Evolutionary conservation across 2,329 filamentous ascomycete species (phyloP), one percentile per base, ranked within the genome.

Genomic region (Exophiala oligosperma): DNA sequence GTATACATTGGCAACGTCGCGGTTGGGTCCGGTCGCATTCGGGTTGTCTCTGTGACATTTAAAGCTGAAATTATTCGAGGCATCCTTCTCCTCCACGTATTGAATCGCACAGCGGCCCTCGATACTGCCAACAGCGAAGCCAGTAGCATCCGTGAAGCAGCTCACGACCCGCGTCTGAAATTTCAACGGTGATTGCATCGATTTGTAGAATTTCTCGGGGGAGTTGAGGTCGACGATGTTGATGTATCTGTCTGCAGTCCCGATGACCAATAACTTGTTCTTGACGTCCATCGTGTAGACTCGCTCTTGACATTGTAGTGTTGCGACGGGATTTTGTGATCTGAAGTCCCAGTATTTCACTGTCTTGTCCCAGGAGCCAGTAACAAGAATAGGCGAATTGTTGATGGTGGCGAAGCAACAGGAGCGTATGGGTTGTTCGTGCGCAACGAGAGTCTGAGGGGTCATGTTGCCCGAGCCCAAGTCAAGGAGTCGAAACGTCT

Each of bases 81-180:
- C 79, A 72, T 99, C 92, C 76, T 97, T 97, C 44, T 99, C 94
- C 69, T 99, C 93, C 37, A 97, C 91, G 69, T 99, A 97, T 73
- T 99, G 94, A 64, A 99, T 99, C 1, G 94, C 94, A 73, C 94
- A 99, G 56, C 94, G 89, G 29, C 94, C 94, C 74, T 99, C 94
- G 68, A 99, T 96, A 71, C 91, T 96, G 54, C 94, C 94, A 51
- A 99, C 90, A 1, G 94, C 94, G 70, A 96, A 99, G 4, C 94
- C 94, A 0, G 86, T 87, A 5, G 91, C 89, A 72, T 99, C 93
- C 12, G 88, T 86, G 73, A 99, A 99, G 79, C 93, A 97, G 77
- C 89, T 94, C 52, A 97, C 90, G 11, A 95, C 91, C 58, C 93
- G 83, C 1, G 94, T 99, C 81, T 99, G 94, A 91, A 92, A 99